Conservation (phyloP, 2,329 filamentous ascomycete species). For the Penicillium aurantiogriseum region DNA sequence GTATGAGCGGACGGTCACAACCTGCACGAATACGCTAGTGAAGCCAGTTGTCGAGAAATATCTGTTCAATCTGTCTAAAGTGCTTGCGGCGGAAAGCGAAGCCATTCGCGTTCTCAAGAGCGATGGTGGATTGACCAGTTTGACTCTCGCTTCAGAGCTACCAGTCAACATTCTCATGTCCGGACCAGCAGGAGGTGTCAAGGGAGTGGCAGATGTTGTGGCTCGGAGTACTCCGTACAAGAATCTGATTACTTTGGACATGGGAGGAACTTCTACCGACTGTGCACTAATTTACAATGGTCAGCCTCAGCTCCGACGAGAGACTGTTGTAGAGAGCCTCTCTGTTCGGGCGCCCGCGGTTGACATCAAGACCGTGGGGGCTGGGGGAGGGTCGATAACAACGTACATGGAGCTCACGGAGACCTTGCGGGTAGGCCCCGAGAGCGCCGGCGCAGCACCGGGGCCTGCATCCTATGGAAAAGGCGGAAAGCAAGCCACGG, state of each 20-base stretch:
- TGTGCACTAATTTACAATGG: conserved; percentile 48
- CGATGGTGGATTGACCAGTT: conserved; percentile 50
- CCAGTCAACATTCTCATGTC: conserved; percentile 53
- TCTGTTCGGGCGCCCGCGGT: conserved; percentile 50
- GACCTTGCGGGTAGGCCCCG: conserved; percentile 52
- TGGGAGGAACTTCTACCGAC: conserved; percentile 54
- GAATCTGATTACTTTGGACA: conserved; percentile 51
- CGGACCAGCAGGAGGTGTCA: conserved; percentile 52
- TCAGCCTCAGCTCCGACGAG: conserved; percentile 46
- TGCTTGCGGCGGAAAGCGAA: conserved; percentile 43
- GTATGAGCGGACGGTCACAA: conserved; percentile 51
- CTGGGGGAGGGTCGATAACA: conserved; percentile 52
- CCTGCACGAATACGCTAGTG: conserved; percentile 50
- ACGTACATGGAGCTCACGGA: conserved; percentile 49
- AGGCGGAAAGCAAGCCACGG: conserved; percentile 47
- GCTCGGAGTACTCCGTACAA: conserved; percentile 48
- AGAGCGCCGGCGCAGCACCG: conserved; percentile 50
- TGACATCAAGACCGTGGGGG: conserved; percentile 51
- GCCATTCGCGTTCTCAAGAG: conserved; percentile 52
- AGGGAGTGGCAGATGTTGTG: conserved; percentile 49
- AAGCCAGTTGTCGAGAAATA: conserved; percentile 51
- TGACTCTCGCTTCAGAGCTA: conserved; percentile 46
- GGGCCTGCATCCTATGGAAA: conserved; percentile 53
- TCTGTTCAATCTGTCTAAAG: conserved; percentile 41
- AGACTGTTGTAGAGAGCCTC: conserved; percentile 47